Evolutionary conservation across 2,329 filamentous ascomycete species (phyloP), one percentile per base, ranked within the genome.

Genomic region (Saccharata proteae): DNA sequence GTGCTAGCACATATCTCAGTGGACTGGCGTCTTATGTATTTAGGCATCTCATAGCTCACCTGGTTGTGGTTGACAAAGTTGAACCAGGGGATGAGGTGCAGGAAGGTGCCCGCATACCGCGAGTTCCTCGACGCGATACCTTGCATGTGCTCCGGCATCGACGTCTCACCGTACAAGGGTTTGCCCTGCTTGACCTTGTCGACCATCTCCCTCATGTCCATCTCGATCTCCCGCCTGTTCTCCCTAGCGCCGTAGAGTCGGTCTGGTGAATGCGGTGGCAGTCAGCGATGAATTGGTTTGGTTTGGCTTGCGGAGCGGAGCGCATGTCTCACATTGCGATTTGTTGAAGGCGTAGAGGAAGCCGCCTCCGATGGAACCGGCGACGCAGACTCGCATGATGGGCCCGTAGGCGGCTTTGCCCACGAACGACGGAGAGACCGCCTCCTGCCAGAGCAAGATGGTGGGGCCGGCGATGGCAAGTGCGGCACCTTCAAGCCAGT

Each of bases 141-240:
- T 62, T 98, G 90, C 67, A 94, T 80, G 61, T 94, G 83, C 41
- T 86, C 77, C 36, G 78, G 80, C 47, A 94, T 62, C 32, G 64
- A 63, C 48, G 77, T 83, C 47, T 71, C 73, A 49, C 90, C 90
- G 59, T 98, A 98, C 29, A 96, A 66, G 20, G 90, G 71, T 65
- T 93, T 72, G 42, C 88, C 88, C 37, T 71, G 74, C 72, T 96
- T 98, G 55, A 96, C 86, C 62, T 88, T 92, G 57, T 77, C 73
- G 21, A 94, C 86, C 90, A 98, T 98, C 62, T 98, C 90, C 42
- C 74, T 73, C 86, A 96, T 96, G 55, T 98, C 90, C 78, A 93
- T 78, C 42, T 93, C 80, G 36, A 90, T 66, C 59, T 98, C 90
- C 47, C 90, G 77, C 33, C 77, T 64, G 62, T 98, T 98, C 61